phyloP scores from a whole-genome alignment of 2,329 filamentous ascomycete genomes.

The Ascosphaera aggregata region DNA sequence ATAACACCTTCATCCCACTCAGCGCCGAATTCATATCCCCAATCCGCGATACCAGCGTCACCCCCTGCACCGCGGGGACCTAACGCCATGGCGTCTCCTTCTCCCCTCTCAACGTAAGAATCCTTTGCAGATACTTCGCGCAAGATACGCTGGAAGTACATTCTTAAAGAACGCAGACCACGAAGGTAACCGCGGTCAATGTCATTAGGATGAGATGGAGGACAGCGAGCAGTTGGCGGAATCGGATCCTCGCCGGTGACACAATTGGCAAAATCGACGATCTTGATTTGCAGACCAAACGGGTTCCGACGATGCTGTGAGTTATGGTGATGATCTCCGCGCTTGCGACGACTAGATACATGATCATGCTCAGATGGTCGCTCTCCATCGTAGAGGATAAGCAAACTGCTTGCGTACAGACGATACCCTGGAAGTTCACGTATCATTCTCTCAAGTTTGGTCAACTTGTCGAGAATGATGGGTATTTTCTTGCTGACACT shows the following conservation, averaged over 20 bases:
- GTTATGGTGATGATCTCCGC: neutral
- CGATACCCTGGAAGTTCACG: slow-evolving; percentile 60
- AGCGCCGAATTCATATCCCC: slow-evolving; percentile 8
- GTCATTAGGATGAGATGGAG: slow-evolving; percentile 55
- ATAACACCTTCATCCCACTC: slow-evolving; percentile 19
- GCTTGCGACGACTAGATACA: neutral
- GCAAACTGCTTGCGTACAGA: slow-evolving; percentile 81
- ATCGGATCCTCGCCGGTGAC: slow-evolving; percentile 60
- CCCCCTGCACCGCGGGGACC: slow-evolving; percentile 13
- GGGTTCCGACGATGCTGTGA: slow-evolving; percentile 9
- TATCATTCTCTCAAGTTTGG: slow-evolving; percentile 63
- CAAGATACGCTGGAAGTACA: slow-evolving; percentile 75
- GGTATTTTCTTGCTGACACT: slow-evolving; percentile 77
- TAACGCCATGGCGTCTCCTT: slow-evolving; percentile 18
- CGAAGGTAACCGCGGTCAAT: slow-evolving; percentile 78
- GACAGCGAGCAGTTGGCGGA: slow-evolving; percentile 39
- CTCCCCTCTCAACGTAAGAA: slow-evolving; percentile 18
- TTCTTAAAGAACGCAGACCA: slow-evolving; percentile 51
- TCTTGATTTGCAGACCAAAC: slow-evolving; percentile 51
- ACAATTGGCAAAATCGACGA: slow-evolving; percentile 96
- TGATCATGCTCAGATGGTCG: slow-evolving; percentile 8
- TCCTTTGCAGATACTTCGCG: slow-evolving; percentile 39
- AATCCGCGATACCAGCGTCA: slow-evolving; percentile 9
- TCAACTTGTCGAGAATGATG: slow-evolving; percentile 61
- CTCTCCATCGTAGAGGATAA: slow-evolving; percentile 91